Conservation (phyloP, 1,139 yeast genomes). For the Saccharomyces hybrid region DNA sequence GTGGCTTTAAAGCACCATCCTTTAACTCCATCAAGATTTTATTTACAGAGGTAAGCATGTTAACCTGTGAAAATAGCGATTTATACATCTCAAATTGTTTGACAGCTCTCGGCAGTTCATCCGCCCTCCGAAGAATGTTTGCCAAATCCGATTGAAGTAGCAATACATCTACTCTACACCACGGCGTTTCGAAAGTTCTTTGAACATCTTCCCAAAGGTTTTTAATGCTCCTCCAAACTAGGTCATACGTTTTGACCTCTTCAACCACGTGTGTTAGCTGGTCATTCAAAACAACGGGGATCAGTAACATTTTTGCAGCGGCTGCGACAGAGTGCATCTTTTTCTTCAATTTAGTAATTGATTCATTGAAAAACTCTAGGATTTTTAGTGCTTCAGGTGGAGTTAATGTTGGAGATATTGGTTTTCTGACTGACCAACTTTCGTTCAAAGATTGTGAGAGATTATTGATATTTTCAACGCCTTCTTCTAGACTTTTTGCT, state of each 20-base stretch:
- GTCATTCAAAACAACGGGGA: neutral
- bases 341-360: neutral
- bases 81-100: neutral
- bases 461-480: conserved; percentile 36
- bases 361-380: conserved; percentile 27
- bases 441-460: conserved; percentile 28
- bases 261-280: neutral
- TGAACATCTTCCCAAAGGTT: neutral
- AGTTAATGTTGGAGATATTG: conserved; percentile 38
- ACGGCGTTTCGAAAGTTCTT: neutral
- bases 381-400: conserved; percentile 47
- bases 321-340: neutral
- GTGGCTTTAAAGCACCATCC: conserved; percentile 48
- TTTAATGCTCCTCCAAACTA: neutral
- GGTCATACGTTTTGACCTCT: neutral
- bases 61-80: neutral
- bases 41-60: conserved; percentile 35
- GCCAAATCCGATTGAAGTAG: neutral
- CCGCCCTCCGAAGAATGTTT: neutral
- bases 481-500: conserved; percentile 37
- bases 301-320: neutral
- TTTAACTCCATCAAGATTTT: conserved; percentile 43
- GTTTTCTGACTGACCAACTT: conserved; percentile 47
- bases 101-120: neutral
- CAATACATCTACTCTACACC: neutral